A percentile compares a stretch with the other conserved stretches of the same genome.
phyloP scores from a whole-genome alignment of 176 grass and related monocot genomes.

The Avena insularis region DNA sequence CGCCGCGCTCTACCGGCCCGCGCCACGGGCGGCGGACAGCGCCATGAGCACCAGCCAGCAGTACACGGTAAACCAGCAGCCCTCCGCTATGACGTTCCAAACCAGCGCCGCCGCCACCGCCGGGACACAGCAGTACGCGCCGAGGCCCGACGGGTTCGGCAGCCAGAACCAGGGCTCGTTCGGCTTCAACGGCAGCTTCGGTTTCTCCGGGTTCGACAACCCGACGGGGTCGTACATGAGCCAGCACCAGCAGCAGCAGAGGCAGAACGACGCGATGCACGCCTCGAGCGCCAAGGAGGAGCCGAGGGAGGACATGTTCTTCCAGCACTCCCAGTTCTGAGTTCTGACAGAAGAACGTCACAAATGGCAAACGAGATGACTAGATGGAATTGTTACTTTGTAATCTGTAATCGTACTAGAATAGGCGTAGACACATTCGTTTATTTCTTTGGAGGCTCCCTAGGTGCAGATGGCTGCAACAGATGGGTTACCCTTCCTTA shows the following conservation, averaged over 20 bases:
- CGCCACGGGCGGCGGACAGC: slow-evolving; percentile 48
- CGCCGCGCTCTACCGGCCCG: slow-evolving; percentile 61
- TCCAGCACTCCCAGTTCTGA: slow-evolving; percentile 35
- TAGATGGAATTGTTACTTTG: slow-evolving; percentile 13
- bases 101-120: neutral
- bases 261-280: slow-evolving; percentile 67
- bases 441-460: slow-evolving; percentile 62
- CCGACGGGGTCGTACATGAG: slow-evolving; percentile 59
- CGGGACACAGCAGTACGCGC: slow-evolving; percentile 34
- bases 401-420: slow-evolving; percentile 43
- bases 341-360: slow-evolving; percentile 18
- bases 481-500: slow-evolving; percentile 34
- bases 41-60: slow-evolving; percentile 37
- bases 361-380: slow-evolving; percentile 23
- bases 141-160: slow-evolving; percentile 47
- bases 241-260: slow-evolving; percentile 68
- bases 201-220: slow-evolving; percentile 58
- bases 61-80: slow-evolving; percentile 34
- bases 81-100: slow-evolving; percentile 49
- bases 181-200: slow-evolving; percentile 40
- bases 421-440: slow-evolving; percentile 57
- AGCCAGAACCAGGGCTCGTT: slow-evolving; percentile 46
- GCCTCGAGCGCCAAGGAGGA: slow-evolving; percentile 73
- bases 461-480: slow-evolving; percentile 39
- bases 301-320: slow-evolving; percentile 64